Base-by-base conservation (phyloP, 805 yeast species). In the Candida nanaspora region DNA sequence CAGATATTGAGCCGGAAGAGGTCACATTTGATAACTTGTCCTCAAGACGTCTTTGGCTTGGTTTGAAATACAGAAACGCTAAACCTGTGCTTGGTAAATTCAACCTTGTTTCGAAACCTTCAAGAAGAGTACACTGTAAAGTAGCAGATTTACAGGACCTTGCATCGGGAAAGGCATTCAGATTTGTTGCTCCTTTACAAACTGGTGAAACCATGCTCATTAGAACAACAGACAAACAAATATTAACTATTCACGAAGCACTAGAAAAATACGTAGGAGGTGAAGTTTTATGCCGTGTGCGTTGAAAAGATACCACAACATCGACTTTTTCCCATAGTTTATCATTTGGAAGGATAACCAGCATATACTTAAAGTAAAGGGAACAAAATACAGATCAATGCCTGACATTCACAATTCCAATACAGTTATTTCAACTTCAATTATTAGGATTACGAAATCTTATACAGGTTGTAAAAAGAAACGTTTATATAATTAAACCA, bases 121-220 rank as follows among this genome's bases (percentile, higher is more conserved):
- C 82, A 53, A 73, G 91, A 57, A 73, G 81, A 57, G 83, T 89
- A 18, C 63, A 70, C 48, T 76, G 88, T 51, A 64, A 72, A 2
- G 63, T 69, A 18, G 69, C 72, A 1, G 96, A 89, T 48, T 64
- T 93, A 46, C 74, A 74, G 53, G 76, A 78, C 16, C 70, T 93
- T 47, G 83, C 94, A 19, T 69, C 80, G 8, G 98, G 98, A 3
- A 67, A 75, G 45, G 72, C 78, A 10, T 81, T 86, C 21, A 76
- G 95, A 65, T 70, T 77, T 49, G 79, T 91, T 44, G 73, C 76
- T 52, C 95, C 97, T 0, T 64, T 86, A 39, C 86, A 81, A 55
- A 94, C 96, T 0, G 96, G 96, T 30, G 98, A 93, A 61, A 73
- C 85, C 44, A 78, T 88, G 45, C 78, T 93, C 51, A 74, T 93